phyloP scores from a whole-genome alignment of 352 stramenopile genomes.

The Aphanomyces invadans region DNA sequence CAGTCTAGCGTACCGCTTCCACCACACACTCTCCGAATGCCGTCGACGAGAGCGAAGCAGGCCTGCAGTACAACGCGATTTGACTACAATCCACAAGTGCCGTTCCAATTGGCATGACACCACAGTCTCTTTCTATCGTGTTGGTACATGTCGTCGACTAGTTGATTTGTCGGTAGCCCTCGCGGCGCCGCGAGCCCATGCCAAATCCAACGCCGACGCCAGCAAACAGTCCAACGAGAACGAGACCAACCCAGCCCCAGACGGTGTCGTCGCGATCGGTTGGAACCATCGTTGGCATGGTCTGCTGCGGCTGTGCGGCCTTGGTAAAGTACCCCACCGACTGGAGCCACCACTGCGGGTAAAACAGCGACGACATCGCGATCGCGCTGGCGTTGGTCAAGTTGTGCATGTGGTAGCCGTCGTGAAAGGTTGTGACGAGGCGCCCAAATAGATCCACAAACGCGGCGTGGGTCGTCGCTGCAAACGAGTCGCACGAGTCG shows the following conservation, averaged over 20 bases:
- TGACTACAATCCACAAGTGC: too few species aligned
- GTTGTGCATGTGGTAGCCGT: conserved; percentile 65
- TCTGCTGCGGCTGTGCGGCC: neutral
- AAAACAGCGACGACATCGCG: conserved; percentile 58
- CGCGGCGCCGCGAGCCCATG: conserved; percentile 1
- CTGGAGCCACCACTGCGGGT: conserved; percentile 80
- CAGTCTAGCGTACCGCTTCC: too few species aligned
- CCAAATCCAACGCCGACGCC: conserved; percentile 23
- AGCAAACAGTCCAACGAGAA: conserved; percentile 6
- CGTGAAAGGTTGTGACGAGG: conserved; percentile 70
- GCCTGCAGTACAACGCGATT: too few species aligned
- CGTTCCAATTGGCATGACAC: too few species aligned
- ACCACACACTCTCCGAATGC: too few species aligned
- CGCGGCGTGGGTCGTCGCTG: conserved; percentile 44
- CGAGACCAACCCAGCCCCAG: conserved; percentile 4
- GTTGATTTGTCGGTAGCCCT: conserved; percentile 3
- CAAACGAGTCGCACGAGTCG: conserved; percentile 38
- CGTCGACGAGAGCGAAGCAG: too few species aligned
- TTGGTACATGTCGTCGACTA: too few species aligned
- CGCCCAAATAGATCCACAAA: conserved; percentile 57
- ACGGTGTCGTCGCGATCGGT: conserved; percentile 11
- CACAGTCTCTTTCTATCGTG: too few species aligned
- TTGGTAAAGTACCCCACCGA: conserved; percentile 62
- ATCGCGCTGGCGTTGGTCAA: conserved; percentile 37
- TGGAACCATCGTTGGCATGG: conserved; percentile 21